Evolutionary conservation across 2,329 filamentous ascomycete genomes (phyloP).

Genomic region (Didymella glomerata): DNA sequence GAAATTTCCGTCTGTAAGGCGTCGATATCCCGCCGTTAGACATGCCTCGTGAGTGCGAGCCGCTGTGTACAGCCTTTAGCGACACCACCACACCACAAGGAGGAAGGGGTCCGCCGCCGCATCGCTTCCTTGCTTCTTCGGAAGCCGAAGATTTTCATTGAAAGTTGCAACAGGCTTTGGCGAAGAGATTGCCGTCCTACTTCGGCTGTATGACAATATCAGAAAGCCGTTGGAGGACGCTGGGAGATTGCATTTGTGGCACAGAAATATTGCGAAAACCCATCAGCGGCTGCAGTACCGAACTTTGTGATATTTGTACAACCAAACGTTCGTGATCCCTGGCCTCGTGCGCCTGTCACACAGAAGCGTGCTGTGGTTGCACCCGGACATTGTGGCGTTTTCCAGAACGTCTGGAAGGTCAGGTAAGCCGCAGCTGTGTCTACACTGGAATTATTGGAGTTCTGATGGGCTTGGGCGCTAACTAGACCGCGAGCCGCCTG

Average conservation of each 20-base stretch:
- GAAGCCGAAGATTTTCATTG: slow-evolving; percentile 33
- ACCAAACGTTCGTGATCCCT: slow-evolving; percentile 6
- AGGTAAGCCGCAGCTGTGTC: slow-evolving; percentile 28
- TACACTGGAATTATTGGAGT: slow-evolving; percentile 25
- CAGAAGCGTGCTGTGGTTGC: slow-evolving; percentile 19
- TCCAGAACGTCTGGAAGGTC: slow-evolving; percentile 33
- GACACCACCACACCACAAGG: slow-evolving; percentile 28
- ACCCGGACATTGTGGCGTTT: slow-evolving; percentile 35
- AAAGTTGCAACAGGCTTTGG: slow-evolving; percentile 24
- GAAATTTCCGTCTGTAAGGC: slow-evolving; percentile 42
- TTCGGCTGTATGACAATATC: slow-evolving; percentile 26
- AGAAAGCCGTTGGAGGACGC: slow-evolving; percentile 40
- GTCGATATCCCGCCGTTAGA: slow-evolving; percentile 19
- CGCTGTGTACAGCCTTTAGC: slow-evolving; percentile 24
- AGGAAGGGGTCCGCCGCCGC: slow-evolving; percentile 31
- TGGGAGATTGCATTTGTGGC: slow-evolving; percentile 27
- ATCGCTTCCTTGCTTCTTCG: slow-evolving; percentile 27
- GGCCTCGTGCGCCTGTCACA: slow-evolving; percentile 26
- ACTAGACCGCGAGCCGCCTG: slow-evolving; percentile 19
- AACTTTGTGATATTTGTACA: slow-evolving; percentile 19
- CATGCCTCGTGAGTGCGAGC: slow-evolving; percentile 14
- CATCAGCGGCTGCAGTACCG: slow-evolving; percentile 7
- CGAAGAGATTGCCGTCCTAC: slow-evolving; percentile 31
- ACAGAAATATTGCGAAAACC: slow-evolving; percentile 16
- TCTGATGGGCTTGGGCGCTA: slow-evolving; percentile 32